phyloP scores from a whole-genome alignment of 2,329 filamentous ascomycete genomes.

The Lizonia empirigonia region DNA sequence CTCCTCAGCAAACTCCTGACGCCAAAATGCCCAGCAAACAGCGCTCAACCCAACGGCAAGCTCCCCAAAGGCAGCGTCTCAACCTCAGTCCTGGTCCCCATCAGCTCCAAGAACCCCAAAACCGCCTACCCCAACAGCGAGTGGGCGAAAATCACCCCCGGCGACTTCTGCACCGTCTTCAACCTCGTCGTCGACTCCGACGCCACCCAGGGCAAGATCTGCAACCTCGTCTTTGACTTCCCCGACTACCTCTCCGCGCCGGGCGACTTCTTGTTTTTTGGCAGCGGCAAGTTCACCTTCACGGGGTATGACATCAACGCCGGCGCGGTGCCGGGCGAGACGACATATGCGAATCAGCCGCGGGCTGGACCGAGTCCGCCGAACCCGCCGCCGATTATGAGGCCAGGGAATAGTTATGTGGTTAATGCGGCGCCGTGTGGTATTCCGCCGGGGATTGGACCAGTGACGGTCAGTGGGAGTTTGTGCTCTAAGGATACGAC shows the following conservation, averaged over 20 bases:
- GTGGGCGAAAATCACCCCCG: constrained; percentile 31
- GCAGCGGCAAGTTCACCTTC: constrained; percentile 32
- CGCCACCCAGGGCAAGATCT: constrained; percentile 33
- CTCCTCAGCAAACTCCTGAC: not conserved
- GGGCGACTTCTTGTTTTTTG: constrained; percentile 23
- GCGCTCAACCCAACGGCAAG: constrained; percentile 27
- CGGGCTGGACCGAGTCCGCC: constrained; percentile 24
- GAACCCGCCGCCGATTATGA: constrained; percentile 24
- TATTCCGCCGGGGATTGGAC: constrained; percentile 25
- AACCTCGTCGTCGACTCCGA: constrained; percentile 32
- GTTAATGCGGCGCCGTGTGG: constrained; percentile 31
- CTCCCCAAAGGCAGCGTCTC: constrained; percentile 29
- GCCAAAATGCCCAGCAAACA: constrained; percentile 25
- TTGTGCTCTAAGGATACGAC: constrained; percentile 32
- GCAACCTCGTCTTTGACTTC: constrained; percentile 41
- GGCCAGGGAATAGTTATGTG: constrained; percentile 33
- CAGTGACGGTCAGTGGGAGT: constrained; percentile 26
- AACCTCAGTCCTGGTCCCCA: constrained; percentile 28
- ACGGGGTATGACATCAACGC: constrained; percentile 30
- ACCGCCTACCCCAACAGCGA: constrained; percentile 23
- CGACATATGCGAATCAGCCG: constrained; percentile 36
- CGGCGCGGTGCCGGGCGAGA: constrained; percentile 24
- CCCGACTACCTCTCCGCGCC: constrained; percentile 21
- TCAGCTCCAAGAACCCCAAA: constrained; percentile 27
- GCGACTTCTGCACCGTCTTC: constrained; percentile 41